Conservation (phyloP, 768 basidiomycete genomes). For the Cystofilobasidium bisporidii region DNA sequence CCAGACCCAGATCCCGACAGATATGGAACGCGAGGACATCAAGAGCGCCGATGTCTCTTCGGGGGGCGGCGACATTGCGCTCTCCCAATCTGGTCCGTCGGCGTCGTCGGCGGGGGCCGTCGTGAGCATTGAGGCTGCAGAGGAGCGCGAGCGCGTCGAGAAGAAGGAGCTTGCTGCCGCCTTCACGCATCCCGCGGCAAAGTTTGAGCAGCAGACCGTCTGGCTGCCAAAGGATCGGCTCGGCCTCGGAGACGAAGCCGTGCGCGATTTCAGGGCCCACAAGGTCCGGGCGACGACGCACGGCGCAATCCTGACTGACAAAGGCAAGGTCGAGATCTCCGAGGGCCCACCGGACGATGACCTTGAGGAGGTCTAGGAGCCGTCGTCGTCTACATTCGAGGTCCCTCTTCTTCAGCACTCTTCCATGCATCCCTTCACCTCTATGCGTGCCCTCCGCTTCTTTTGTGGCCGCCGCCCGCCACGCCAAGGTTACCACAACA, state of each 20-base stretch:
- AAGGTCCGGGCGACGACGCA: conserved; percentile 49
- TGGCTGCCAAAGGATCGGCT: conserved; percentile 81
- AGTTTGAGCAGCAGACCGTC: conserved; percentile 57
- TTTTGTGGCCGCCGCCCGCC: too few relatives aligned
- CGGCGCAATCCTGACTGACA: conserved; percentile 43
- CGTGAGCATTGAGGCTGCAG: neutral
- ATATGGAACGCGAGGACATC: conserved; percentile 4
- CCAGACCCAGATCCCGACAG: neutral
- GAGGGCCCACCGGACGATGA: conserved; percentile 37
- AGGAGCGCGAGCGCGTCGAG: neutral
- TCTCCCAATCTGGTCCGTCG: neutral
- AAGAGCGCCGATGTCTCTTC: too few relatives aligned
- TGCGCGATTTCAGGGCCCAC: conserved; percentile 46
- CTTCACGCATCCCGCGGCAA: conserved; percentile 76
- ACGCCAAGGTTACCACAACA: too few relatives aligned
- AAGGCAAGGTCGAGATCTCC: conserved; percentile 37
- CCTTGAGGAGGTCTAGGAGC: conserved; percentile 15
- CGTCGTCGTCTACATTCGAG: too few relatives aligned
- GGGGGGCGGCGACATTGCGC: too few relatives aligned
- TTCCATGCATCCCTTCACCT: too few relatives aligned
- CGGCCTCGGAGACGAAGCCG: conserved; percentile 52
- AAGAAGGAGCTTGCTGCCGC: conserved; percentile 28
- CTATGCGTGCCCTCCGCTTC: too few relatives aligned
- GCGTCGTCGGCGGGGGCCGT: neutral
- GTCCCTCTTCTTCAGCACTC: too few relatives aligned